Evolutionary conservation across 176 grass and related monocot genomes (phyloP), one percentile per base, ranked within the genome.

Genomic region (Phyllostachys edulis): DNA sequence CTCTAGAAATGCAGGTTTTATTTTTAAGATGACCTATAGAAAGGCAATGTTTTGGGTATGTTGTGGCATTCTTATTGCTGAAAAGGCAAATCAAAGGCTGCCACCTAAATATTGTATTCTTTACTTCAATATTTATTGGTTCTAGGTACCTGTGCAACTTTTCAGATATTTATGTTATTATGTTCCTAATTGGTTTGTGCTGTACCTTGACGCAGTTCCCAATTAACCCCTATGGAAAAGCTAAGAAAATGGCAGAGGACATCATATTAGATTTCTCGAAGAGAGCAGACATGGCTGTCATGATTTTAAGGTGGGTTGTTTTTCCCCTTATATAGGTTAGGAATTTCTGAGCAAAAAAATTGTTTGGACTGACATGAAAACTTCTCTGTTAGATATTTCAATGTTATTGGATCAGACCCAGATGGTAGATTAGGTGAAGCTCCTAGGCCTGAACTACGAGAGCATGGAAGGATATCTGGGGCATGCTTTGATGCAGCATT

Each of bases 191-290:
- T 68, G 49, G 8, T 83, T 78, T 78, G 56, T 76, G 12, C 26
- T 89, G 26, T 87, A 55, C 15, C 10, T 74, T 75, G 34, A 8
- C 69, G 21, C 80, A 94, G 92, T 10, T 87, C 45, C 92, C 92
- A 37, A 94, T 94, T 80, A 94, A 94, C 75, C 92, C 92, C 63
- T 94, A 94, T 72, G 92, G 92, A 64, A 94, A 94, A 88, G 89
- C 92, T 1, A 94, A 94, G 84, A 94, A 94, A 91, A 94, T 94
- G 92, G 89, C 92, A 47, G 92, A 94, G 69, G 92, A 94, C 59
- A 94, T 94, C 38, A 94, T 94, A 71, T 79, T 94, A 69, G 92
- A 94, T 92, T 94, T 94, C 55, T 90, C 92, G 9, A 94, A 90
- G 87, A 79, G 81, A 71, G 71, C 86, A 4, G 81, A 94, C 51